These are phyloP conservation scores for Actinidia arguta DNA, from an alignment of 179 eudicot genomes.

Conservation along the genomic window DNA sequence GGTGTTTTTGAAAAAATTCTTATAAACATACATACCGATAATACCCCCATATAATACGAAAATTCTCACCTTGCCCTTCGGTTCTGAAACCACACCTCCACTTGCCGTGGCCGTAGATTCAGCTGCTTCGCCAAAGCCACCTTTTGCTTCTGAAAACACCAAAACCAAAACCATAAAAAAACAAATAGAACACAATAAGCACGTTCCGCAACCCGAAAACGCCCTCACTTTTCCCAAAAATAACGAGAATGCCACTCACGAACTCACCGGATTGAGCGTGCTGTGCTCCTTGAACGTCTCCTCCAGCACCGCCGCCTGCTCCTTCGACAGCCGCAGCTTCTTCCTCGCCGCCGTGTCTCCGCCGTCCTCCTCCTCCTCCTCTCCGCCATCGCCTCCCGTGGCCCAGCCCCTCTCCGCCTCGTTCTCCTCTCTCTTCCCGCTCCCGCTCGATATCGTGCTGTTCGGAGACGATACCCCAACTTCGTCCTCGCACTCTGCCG, in stretches of 20 bases:
- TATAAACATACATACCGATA: too few species aligned
- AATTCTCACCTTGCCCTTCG: conserved; percentile 77
- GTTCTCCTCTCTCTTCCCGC: conserved; percentile 46
- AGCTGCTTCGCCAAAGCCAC: conserved; percentile 67
- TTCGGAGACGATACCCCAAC: conserved; percentile 63
- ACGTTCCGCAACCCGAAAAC: not conserved
- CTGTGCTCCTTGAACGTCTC: conserved; percentile 68
- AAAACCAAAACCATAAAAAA: conserved; percentile 12
- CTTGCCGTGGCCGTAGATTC: conserved; percentile 74
- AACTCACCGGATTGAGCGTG: conserved; percentile 74
- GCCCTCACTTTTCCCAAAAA: not conserved
- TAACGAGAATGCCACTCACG: conserved; percentile 48
- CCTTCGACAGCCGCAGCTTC: conserved; percentile 73
- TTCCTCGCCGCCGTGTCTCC: conserved; percentile 53
- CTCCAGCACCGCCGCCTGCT: conserved; percentile 75
- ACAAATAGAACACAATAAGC: too few species aligned
- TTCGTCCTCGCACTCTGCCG: conserved; percentile 64
- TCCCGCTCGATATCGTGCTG: conserved; percentile 58
- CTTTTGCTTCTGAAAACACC: conserved; percentile 53
- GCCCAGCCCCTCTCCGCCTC: conserved; percentile 28
- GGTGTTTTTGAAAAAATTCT: too few species aligned
- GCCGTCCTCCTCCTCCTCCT: conserved; percentile 39
- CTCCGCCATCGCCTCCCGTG: too few species aligned
- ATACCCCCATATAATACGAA: too few species aligned
- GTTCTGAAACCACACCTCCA: conserved; percentile 93